Percentiles rank a stretch among this genome's conserved stretches.
These are phyloP conservation scores for Paecilomyces fulvus DNA, from an alignment of 2,329 filamentous ascomycete genomes.

Conservation along the genomic window DNA sequence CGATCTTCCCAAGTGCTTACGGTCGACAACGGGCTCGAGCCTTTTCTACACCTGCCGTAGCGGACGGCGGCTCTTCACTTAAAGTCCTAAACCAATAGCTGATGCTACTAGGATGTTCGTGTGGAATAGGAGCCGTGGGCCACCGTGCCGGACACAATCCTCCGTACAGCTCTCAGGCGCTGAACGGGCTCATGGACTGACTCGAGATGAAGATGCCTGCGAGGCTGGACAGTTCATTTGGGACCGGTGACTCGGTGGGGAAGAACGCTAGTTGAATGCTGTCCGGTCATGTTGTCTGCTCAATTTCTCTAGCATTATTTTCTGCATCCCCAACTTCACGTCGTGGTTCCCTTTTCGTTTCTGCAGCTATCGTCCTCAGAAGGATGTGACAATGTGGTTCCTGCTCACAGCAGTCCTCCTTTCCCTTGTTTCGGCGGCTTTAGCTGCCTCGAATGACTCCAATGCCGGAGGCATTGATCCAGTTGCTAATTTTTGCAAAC, in stretches of 20 bases:
- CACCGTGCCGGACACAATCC: neutral
- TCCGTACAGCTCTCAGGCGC: neutral
- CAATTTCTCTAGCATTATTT: neutral
- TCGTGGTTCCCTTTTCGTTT: neutral
- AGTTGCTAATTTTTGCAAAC: slow-evolving; percentile 13
- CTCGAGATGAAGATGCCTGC: neutral
- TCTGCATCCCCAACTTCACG: neutral
- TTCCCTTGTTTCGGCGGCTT: neutral
- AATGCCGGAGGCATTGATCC: neutral
- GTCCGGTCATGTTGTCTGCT: neutral
- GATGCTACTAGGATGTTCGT: neutral
- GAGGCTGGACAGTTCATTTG: neutral
- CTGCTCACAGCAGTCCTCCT: neutral
- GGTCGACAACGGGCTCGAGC: neutral
- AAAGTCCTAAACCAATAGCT: neutral
- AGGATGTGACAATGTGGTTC: neutral
- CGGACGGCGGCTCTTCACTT: neutral
- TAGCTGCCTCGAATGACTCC: neutral
- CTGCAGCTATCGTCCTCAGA: neutral
- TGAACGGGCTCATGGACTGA: neutral
- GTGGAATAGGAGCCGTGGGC: neutral
- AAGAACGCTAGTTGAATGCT: neutral
- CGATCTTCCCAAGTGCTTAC: neutral
- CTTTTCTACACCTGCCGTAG: neutral
- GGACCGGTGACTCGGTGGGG: neutral